Evolutionary conservation across 148 eudicot genomes (phyloP), one percentile per base, ranked within the genome.

Genomic region (Spergularia bocconei): DNA sequence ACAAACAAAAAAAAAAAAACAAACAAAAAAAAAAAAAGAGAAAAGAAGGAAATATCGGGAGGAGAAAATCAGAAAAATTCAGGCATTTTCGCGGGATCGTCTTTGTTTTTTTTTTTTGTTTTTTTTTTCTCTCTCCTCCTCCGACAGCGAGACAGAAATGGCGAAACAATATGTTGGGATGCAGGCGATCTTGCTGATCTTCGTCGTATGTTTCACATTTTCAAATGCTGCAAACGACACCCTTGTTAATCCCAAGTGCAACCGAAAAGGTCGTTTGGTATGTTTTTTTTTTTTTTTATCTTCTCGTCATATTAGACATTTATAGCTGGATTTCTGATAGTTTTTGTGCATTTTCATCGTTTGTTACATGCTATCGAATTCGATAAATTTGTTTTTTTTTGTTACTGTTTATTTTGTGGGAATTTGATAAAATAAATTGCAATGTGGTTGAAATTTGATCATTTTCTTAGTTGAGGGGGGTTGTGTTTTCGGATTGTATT

Each of bases 241-340:
- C 14, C 23, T 69, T 44, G 12, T 69, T 17, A 69, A 69, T 69
- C 72, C 72, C 17, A 69, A 69, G 3, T 69, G 72, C 72, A 54
- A 25, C 60, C 29, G 29, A 39, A 69, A 29, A 54, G 20, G 66
- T 67, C 72, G 72, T 9, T 67, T 68, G 78, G 78, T 76, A 57
- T 21, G 16, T 20, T 41, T 41, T 13, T 16, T 53, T 16, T 53
- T 53, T 13, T 66, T 75, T 20, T n/a, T 44, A n/a, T 19, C 13
- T 13, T 41, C 7, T 52, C 25, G 10, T 44, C 48, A 6, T 44
- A 2, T 44, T 44, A 44, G 3, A 0, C 48, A 44, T 44, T 56
- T 56, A 2, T 5, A 58, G 2, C 25, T 58, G 21, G 25, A 23
- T 6, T 16, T 58, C 25, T 6, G 19, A 56, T 16, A 19, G 1